Evolutionary conservation across 345 rosid species (phyloP).

Genomic region (Euphorbia peplus): DNA sequence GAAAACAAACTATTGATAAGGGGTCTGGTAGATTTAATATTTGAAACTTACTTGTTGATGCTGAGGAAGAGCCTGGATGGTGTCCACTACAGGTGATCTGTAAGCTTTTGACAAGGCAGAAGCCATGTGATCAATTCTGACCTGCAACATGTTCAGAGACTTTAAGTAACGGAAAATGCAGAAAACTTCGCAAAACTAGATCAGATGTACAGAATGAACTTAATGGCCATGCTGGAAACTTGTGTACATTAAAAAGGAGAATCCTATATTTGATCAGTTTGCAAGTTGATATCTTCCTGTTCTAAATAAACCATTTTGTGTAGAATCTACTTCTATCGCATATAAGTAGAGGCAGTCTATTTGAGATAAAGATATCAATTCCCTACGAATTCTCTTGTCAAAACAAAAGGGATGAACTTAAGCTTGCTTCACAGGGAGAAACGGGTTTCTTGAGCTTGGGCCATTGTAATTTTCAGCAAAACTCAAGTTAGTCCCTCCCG

Average conservation of each 20-base stretch:
- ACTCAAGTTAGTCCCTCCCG: too few species aligned
- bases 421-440: too few species aligned
- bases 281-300: not conserved
- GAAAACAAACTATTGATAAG: not conserved
- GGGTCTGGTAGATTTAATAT: not conserved
- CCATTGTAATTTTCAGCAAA: too few species aligned
- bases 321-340: too few species aligned
- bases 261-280: not conserved
- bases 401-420: too few species aligned
- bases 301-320: too few species aligned
- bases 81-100: constrained; percentile 74
- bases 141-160: constrained; percentile 37
- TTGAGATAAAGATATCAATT: too few species aligned
- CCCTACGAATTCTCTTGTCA: too few species aligned
- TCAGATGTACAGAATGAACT: not conserved
- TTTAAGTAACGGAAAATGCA: not conserved
- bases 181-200: not conserved
- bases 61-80: constrained; percentile 87
- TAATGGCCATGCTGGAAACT: not conserved
- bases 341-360: too few species aligned
- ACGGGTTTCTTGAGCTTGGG: too few species aligned
- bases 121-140: constrained; percentile 79
- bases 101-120: constrained; percentile 78
- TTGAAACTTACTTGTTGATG: constrained; percentile 80
- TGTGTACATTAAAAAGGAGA: not conserved